Conservation (phyloP, 192 early-diverging fungal genomes). For the Entomortierella beljakovae region DNA sequence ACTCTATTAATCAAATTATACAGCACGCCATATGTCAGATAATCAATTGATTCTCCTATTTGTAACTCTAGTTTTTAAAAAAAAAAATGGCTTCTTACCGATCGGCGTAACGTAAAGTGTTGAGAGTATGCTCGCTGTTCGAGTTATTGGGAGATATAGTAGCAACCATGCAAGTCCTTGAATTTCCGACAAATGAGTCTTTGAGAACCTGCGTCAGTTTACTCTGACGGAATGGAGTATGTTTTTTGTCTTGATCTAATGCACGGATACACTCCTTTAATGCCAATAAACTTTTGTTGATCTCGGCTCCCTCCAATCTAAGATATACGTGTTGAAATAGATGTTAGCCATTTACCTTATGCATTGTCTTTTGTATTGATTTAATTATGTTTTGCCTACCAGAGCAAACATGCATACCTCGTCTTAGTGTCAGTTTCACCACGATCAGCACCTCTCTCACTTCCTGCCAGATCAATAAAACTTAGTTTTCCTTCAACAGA, state of each 20-base stretch:
- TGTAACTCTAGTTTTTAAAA: too few relatives aligned
- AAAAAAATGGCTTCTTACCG: conserved; percentile 58
- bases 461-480: conserved; percentile 98
- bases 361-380: neutral
- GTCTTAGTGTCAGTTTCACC: conserved; percentile 95
- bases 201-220: conserved; percentile 98
- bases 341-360: neutral
- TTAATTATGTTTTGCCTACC: neutral
- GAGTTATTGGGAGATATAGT: conserved; percentile 96
- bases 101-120: conserved; percentile 97
- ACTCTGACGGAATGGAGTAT: conserved; percentile 97
- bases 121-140: conserved; percentile 98
- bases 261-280: conserved; percentile 99
- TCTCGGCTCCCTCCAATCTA: conserved; percentile 98
- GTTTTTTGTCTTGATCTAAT: conserved; percentile 93
- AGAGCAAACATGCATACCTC: conserved; percentile 59
- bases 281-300: conserved; percentile 98
- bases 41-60: neutral
- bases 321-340: neutral
- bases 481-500: conserved; percentile 81
- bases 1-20: conserved; percentile 21
- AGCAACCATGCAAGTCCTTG: conserved; percentile 98
- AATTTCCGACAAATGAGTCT: conserved; percentile 98
- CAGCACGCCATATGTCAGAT: neutral
- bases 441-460: conserved; percentile 97